Base-by-base conservation (phyloP, 768 basidiomycete genomes). In the Kwoniella sp. region DNA sequence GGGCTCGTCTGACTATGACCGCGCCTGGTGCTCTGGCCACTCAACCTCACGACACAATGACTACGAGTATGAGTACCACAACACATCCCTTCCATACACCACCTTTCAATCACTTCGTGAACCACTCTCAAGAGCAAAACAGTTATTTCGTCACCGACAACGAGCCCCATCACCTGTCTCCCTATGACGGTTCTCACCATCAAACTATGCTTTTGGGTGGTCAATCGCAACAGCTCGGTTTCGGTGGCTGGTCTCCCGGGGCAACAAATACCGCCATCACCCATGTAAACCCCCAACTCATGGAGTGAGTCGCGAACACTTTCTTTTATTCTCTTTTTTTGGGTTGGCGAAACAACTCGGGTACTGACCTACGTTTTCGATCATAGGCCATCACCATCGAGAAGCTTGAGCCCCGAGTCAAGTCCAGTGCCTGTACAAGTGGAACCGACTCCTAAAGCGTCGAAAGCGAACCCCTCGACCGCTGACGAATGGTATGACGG, bases 401-500 rank as follows among this genome's bases (percentile, higher is more conserved):
- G 57, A 36, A 58, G 57, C n/a, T 33, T 58, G 12, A 58, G 57
- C 26, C 57, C 57, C 7, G 57, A 58, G 27, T 58, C 57, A 10
- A 44, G 40, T 15, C 40, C 40, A 3, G 17, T 44, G 17, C 40
- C 17, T 19, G 40, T 44, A 9, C 40, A 44, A 19, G 17, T 4
- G 3, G 40, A 44, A 4, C 3, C 40, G 17, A 44, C 40, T 4
- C 40, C 40, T 19, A 44, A 44, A 44, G 10, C 40, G 40, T 15
- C 3, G 8, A 44, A 44, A 19, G 10, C 40, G 17, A 44, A 44
- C 17, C 17, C 40, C 10, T 21, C 29, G 15, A 22, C 57, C 17
- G 49, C 57, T 13, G 57, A 50, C 24, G 57, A 58, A 22, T 58
- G 57, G 57, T 58, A 58, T 22, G 57, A 58, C 27, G 57, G 57